Base-by-base conservation (phyloP, 2,329 filamentous ascomycete species). In the Nothopassalora personata region DNA sequence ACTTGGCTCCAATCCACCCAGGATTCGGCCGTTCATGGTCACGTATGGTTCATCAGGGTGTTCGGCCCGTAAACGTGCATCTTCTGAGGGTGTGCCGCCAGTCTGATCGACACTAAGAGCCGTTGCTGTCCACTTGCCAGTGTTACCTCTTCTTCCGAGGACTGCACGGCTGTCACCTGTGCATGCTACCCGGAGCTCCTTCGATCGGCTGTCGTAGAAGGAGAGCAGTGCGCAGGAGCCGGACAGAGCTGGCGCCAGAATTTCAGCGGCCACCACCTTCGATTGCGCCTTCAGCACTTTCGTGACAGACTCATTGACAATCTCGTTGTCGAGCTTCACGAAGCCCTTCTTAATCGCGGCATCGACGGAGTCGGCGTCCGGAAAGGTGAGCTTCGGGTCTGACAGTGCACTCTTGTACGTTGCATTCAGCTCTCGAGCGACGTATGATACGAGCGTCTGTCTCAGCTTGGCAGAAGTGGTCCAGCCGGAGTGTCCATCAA, bases 401-500 rank as follows among this genome's bases (percentile, higher is more conserved):
- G 80, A 74, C 18, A 83, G 75, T 4, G 88, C 86, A 19, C 88
- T 83, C 71, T 91, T 92, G 80, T 97, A 97, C 1, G 93, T 97
- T 10, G 84, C 81, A 74, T 97, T 97, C 47, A 99, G 83, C 76
- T 99, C 94, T 55, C 91, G 86, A 30, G 92, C 93, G 50, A 99
- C 94, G 70, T 90, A 96, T 64, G 84, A 91, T 67, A 99, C 97
- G 57, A 99, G 82, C 13, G 89, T 88, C 75, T 99, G 91, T 59
- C 94, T 89, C 60, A 99, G 80, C 72, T 96, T 97, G 19, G 94
- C 94, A 43, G 94, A 97, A 6, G 94, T 99, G 4, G 94, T 97
- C 94, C 94, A 99, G 67, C 94, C 94, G 49, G 91, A 95, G 75
- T 99, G 94, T 0, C 94, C 94, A 72, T 99, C 94, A 74, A 97